Evolutionary conservation across 257 asterid genomes (phyloP).

Genomic region (Dorcoceras hygrometricum): DNA sequence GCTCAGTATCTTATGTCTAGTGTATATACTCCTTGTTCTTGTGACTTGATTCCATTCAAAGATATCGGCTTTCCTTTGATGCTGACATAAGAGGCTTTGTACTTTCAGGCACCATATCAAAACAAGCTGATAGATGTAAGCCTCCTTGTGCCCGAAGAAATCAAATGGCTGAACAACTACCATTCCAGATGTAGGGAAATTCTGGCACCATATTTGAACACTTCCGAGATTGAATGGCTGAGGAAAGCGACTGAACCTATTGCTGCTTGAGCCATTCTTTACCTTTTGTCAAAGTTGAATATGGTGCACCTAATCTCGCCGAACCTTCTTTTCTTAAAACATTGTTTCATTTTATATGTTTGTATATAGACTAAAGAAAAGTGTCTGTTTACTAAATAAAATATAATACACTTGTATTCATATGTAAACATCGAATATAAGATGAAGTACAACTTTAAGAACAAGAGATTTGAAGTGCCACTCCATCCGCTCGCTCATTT

Average conservation of each 20-base stretch:
- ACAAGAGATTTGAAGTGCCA: too few relatives aligned
- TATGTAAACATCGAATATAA: not conserved
- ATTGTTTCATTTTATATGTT: not conserved
- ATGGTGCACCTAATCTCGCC: not conserved
- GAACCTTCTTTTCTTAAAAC: not conserved
- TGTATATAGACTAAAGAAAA: not conserved
- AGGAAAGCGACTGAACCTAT: constrained; percentile 72
- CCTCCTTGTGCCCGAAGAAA: constrained; percentile 72
- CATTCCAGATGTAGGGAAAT: constrained; percentile 64
- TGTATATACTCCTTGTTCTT: not conserved
- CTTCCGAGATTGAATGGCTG: constrained; percentile 76
- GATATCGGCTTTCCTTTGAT: not conserved
- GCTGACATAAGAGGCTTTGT: constrained; percentile 13
- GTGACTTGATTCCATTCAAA: not conserved
- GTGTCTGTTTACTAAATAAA: not conserved
- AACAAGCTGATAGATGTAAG: constrained; percentile 65
- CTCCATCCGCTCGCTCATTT: not conserved
- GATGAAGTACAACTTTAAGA: not conserved
- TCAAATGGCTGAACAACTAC: constrained; percentile 78
- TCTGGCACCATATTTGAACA: constrained; percentile 59
- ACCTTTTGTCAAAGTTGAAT: not conserved
- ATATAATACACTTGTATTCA: too few relatives aligned
- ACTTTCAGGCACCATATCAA: constrained; percentile 83
- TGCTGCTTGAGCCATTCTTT: constrained; percentile 32
- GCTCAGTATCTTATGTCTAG: constrained; percentile 9